These are phyloP conservation scores for Arthrinium phaeospermum DNA, from an alignment of 2,329 filamentous ascomycete genomes.

Conservation along the genomic window DNA sequence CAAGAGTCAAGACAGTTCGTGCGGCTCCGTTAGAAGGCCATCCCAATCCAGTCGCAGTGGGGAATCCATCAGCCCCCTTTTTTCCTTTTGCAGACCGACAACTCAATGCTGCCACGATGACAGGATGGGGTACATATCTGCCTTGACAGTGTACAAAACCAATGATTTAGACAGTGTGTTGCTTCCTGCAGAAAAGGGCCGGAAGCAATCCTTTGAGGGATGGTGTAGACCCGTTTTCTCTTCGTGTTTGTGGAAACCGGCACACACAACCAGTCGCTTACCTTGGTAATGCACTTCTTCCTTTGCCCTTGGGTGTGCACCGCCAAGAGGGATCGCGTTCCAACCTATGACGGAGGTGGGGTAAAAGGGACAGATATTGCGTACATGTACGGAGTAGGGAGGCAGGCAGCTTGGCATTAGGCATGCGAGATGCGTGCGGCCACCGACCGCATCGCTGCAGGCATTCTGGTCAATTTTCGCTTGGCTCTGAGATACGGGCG, in stretches of 20 bases:
- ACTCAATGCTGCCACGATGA: neutral
- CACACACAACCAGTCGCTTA: neutral
- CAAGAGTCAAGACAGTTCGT: constrained; percentile 12
- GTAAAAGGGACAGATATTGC: neutral
- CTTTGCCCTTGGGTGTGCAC: neutral
- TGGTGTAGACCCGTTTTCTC: constrained; percentile 8
- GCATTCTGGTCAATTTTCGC: neutral
- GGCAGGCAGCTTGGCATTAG: too few relatives aligned
- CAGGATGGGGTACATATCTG: neutral
- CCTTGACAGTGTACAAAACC: neutral
- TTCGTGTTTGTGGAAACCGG: constrained; percentile 10
- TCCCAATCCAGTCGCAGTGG: constrained; percentile 1
- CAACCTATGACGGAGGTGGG: constrained; percentile 8
- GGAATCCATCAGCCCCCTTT: neutral
- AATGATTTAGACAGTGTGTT: neutral
- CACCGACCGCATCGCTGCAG: neutral
- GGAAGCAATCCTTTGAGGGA: neutral
- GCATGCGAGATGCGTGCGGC: constrained; percentile 1
- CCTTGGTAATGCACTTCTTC: constrained; percentile 5
- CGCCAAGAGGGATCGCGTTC: neutral
- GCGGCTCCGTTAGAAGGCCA: constrained; percentile 1
- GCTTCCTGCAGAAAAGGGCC: constrained; percentile 12
- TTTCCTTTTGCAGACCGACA: constrained; percentile 5
- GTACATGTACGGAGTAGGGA: too few relatives aligned
- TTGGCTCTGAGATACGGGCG: neutral